These are phyloP conservation scores for Trichoderma gracile DNA, from an alignment of 2,329 filamentous ascomycete genomes.

Conservation along the genomic window DNA sequence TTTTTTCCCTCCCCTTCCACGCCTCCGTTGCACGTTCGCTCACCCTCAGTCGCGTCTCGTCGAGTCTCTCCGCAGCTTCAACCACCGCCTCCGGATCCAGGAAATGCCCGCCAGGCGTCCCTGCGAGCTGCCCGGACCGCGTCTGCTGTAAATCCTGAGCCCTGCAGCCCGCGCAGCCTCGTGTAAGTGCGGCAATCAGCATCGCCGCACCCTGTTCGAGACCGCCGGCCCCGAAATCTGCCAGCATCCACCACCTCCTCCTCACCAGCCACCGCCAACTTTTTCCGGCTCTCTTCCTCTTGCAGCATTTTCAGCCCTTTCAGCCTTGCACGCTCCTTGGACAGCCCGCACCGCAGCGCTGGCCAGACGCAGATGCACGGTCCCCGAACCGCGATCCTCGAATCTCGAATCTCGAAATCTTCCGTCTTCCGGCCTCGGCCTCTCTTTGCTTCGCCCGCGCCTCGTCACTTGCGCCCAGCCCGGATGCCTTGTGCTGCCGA, in stretches of 20 bases:
- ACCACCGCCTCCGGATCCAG: constrained; percentile 16
- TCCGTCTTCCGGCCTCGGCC: not conserved
- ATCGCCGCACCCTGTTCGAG: no score
- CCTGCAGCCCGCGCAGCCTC: constrained; percentile 27
- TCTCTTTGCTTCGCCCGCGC: not conserved
- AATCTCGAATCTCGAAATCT: not conserved
- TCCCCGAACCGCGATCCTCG: not conserved
- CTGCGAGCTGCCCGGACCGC: constrained; percentile 23
- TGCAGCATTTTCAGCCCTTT: not conserved
- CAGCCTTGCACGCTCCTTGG: not conserved
- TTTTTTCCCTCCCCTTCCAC: constrained; percentile 20
- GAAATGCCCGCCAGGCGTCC: constrained; percentile 13
- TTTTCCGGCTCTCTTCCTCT: not conserved
- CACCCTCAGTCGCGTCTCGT: constrained; percentile 34
- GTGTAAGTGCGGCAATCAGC: constrained; percentile 36
- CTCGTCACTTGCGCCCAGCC: not conserved
- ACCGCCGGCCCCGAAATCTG: no score
- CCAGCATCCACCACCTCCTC: no score
- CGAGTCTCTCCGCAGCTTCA: constrained; percentile 34
- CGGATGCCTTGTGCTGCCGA: constrained; percentile 25
- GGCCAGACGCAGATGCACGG: not conserved
- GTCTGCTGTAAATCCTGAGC: constrained; percentile 20
- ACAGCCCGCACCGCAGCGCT: not conserved
- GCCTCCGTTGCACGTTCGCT: constrained; percentile 19
- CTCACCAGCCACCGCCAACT: not conserved